These are phyloP conservation scores for Citrus maxima DNA, from an alignment of 345 rosid genomes.

Conservation along the genomic window DNA sequence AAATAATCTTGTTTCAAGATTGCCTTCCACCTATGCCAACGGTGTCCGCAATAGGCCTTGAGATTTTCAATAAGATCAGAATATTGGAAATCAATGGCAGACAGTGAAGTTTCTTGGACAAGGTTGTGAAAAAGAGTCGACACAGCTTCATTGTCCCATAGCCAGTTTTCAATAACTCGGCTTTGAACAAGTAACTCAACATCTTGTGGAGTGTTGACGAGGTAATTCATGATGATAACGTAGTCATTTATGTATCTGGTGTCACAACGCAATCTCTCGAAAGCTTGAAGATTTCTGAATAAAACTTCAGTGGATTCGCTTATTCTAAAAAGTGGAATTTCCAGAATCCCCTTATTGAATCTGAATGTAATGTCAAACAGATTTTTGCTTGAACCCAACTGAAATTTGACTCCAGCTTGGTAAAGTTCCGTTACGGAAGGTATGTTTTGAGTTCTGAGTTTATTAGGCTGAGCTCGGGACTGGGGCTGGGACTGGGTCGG, in stretches of 20 bases:
- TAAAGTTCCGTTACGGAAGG: slow-evolving; percentile 8
- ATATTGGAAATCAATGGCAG: background rate
- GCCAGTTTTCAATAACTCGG: background rate
- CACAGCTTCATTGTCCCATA: background rate
- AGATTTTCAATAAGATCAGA: background rate
- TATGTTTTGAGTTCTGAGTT: background rate
- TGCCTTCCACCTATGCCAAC: slow-evolving; percentile 19
- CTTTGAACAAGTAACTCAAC: background rate
- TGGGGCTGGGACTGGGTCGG: background rate
- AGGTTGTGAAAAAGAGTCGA: background rate
- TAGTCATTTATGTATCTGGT: background rate
- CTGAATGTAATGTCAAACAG: slow-evolving; percentile 10
- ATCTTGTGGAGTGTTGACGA: background rate
- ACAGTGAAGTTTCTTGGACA: accelerated
- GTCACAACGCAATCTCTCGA: slow-evolving; percentile 6
- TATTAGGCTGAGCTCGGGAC: too few relatives aligned
- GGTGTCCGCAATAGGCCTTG: background rate
- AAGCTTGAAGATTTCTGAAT: slow-evolving; percentile 14
- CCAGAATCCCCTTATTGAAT: slow-evolving; percentile 1
- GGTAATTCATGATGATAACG: background rate
- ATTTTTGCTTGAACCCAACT: background rate
- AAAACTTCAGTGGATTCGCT: background rate
- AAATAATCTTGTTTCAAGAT: background rate
- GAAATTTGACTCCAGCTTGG: slow-evolving; percentile 6
- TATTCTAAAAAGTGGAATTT: background rate